phyloP scores from a whole-genome alignment of 768 basidiomycete species.

The Calocera viscosa region DNA sequence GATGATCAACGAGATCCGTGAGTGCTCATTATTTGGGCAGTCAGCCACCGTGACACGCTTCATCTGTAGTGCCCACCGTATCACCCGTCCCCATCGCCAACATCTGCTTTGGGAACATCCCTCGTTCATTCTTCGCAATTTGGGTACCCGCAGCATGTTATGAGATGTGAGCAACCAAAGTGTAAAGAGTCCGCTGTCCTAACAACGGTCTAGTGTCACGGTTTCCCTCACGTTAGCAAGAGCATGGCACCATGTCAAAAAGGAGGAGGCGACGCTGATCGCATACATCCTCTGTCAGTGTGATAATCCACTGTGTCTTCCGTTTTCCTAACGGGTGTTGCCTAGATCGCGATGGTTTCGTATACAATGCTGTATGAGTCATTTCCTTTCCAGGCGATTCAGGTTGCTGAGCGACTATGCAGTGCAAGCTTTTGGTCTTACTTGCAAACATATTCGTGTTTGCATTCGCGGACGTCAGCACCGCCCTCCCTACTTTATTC shows the following conservation, averaged over 20 bases:
- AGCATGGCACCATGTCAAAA: constrained; percentile 1
- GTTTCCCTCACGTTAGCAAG: not conserved
- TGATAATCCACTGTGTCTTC: not conserved
- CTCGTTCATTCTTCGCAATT: not conserved
- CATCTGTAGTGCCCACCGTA: not conserved
- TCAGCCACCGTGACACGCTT: not conserved
- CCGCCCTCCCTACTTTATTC: not conserved
- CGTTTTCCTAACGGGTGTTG: not conserved
- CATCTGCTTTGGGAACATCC: not conserved
- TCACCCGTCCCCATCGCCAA: not conserved
- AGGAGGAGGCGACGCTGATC: not conserved
- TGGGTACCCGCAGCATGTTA: not conserved
- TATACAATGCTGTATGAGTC: not conserved
- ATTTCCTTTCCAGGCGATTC: not conserved
- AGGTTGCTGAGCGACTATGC: not conserved
- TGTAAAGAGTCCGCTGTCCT: not conserved
- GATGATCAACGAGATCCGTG: not conserved
- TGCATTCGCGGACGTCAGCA: not conserved
- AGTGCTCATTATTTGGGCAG: not conserved
- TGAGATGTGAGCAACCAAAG: not conserved
- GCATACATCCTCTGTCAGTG: not conserved
- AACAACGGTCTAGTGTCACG: not conserved
- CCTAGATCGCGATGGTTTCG: not conserved
- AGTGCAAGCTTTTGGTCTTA: not conserved
- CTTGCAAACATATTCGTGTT: not conserved